Evolutionary conservation across 2,329 filamentous ascomycete species (phyloP).

Genomic region (Pseudogymnoascus sp.): DNA sequence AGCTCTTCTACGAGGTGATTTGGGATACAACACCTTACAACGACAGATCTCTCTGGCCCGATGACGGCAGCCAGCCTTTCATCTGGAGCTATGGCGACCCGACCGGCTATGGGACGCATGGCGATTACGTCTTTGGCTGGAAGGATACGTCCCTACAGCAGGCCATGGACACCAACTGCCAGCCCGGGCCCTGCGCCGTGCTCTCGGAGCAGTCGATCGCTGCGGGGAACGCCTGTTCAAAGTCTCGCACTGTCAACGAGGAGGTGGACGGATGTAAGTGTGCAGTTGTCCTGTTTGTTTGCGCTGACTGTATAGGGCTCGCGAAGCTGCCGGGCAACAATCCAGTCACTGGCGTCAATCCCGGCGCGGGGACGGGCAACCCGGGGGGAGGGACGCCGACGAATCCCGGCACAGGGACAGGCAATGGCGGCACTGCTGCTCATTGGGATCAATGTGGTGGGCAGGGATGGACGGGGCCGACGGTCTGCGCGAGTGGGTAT

Average conservation of each 20-base stretch:
- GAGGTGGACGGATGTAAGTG: constrained; percentile 42
- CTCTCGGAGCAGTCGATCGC: constrained; percentile 40
- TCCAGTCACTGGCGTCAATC: constrained; percentile 8
- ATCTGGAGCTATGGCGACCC: constrained; percentile 37
- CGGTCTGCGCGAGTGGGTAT: constrained; percentile 8
- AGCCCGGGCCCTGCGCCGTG: constrained; percentile 39
- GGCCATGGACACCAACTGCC: constrained; percentile 41
- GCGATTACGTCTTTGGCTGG: constrained; percentile 47
- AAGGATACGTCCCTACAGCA: constrained; percentile 41
- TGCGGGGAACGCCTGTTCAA: constrained; percentile 40
- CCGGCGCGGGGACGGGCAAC: constrained; percentile 1
- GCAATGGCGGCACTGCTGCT: constrained; percentile 13
- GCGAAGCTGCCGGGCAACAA: constrained; percentile 11
- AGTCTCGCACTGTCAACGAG: constrained; percentile 41
- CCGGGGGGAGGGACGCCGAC: neutral
- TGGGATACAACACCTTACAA: constrained; percentile 38
- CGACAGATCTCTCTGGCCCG: constrained; percentile 37
- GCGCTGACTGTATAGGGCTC: constrained; percentile 10
- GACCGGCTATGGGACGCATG: constrained; percentile 42
- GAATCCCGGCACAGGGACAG: neutral
- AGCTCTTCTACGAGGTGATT: constrained; percentile 44
- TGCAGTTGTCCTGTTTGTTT: neutral
- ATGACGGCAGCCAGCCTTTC: constrained; percentile 37
- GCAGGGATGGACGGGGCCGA: constrained; percentile 3
- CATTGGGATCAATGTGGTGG: constrained; percentile 13